Percentiles rank a stretch among this genome's conserved stretches.
phyloP scores from a whole-genome alignment of 768 basidiomycete genomes.

The Hemileccinum impolitum region DNA sequence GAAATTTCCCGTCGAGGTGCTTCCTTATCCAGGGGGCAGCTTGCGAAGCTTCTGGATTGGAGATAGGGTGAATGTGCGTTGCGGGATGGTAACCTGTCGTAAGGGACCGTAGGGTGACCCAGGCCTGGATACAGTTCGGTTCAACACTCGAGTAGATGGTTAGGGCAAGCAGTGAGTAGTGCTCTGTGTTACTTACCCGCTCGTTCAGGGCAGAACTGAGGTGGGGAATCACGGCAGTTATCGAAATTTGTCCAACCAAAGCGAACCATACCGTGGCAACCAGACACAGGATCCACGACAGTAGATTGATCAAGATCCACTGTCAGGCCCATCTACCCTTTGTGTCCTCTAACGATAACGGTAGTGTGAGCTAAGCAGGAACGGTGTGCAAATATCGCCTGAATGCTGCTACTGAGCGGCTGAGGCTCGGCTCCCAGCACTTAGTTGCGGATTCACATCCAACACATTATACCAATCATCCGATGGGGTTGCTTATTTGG shows the following conservation, averaged over 20 bases:
- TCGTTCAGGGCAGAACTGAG: not conserved
- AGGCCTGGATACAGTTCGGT: slow-evolving; percentile 1
- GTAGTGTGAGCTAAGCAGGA: slow-evolving; percentile 13
- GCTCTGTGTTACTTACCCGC: not conserved
- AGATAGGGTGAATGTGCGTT: slow-evolving; percentile 18
- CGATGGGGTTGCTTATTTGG: not conserved
- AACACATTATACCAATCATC: not conserved
- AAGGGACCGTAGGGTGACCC: slow-evolving; percentile 14
- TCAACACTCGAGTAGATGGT: not conserved
- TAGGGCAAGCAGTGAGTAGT: not conserved
- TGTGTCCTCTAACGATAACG: slow-evolving; percentile 12
- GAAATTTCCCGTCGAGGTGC: slow-evolving; percentile 14
- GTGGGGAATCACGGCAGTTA: not conserved
- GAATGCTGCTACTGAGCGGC: not conserved
- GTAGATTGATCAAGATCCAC: slow-evolving; percentile 15
- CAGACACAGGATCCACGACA: not conserved
- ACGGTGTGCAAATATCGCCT: slow-evolving; percentile 1
- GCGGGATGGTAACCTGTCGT: slow-evolving; percentile 22
- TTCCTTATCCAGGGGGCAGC: slow-evolving; percentile 13
- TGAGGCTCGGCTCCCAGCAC: slow-evolving; percentile 1
- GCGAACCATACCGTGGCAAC: not conserved
- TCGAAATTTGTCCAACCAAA: not conserved
- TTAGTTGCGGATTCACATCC: slow-evolving; percentile 2
- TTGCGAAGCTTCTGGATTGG: slow-evolving; percentile 9
- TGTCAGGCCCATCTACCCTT: not conserved